Evolutionary conservation across 371 early-diverging fungal species (phyloP), one percentile per base, ranked within the genome.

Genomic region (Neoconidiobolus thromboides): DNA sequence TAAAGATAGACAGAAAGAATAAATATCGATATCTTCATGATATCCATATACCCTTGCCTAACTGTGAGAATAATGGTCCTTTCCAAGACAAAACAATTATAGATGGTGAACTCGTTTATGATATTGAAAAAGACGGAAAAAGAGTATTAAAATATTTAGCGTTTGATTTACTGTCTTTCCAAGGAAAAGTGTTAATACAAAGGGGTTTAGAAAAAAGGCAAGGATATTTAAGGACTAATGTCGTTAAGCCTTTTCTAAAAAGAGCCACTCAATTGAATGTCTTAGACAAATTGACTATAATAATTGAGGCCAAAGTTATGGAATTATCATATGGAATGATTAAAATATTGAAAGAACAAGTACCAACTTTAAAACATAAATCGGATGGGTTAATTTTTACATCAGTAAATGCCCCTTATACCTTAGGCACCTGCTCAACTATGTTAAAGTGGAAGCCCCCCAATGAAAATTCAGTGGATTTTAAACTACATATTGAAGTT

Each of bases 381-480:
- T 92, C 78, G 43, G 99, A 99, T 68, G 99, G 99, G 0, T 69
- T 98, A 2, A 95, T 99, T 48, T 99, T 97, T 67, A 98, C 98
- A 0, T 82, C 96, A 1, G 78, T 79, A 2, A 68, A 72, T n/a
- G 85, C 89, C 1, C 81, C 87, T 36, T 98, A 98, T 69, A 64
- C 64, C 0, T 66, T 80, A 5, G 96, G 96, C 43, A 93, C 95
- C 1, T 89, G 90, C 59, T 63, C 76, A 5, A 87, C 84, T 63
- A 93, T 95, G 85, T 70, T 98, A 42, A 99, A 99, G 75, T 99
- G 99, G 99, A 99, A 99, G 67, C 98, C 99, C 7, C 82, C 95
- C 7, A 81, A 87, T 60, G 89, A 98, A 64, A 99, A 99, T 70
- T 93, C 99, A 0, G 79, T 98, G 9, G 99, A 99, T 67, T 96